phyloP scores from a whole-genome alignment of 331 rosid genomes.

The Pyracantha coccinea region DNA sequence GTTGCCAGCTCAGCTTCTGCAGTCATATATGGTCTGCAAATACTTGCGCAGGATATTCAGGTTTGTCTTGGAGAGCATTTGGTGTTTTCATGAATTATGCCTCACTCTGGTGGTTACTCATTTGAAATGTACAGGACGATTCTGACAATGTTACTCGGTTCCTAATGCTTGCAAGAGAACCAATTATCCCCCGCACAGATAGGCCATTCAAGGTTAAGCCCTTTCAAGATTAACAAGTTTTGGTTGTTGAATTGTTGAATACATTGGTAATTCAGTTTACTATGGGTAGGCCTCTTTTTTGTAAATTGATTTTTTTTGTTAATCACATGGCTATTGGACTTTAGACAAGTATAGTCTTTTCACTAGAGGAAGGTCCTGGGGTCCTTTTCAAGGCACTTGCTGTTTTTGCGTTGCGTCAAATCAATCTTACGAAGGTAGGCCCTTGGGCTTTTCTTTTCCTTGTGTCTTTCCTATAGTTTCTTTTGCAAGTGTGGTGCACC shows the following conservation, averaged over 20 bases:
- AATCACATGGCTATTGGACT: conserved; percentile 14
- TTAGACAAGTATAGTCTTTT: conserved; percentile 96
- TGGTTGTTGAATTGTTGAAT: conserved; percentile 5
- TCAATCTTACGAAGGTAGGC: conserved; percentile 77
- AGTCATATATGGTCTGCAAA: conserved; percentile 60
- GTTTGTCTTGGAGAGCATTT: conserved; percentile 24
- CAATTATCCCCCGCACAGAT: conserved; percentile 89
- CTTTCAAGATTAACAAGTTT: neutral
- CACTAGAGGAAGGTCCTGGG: conserved; percentile 97
- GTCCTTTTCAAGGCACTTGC: conserved; percentile 97
- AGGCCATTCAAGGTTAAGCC: conserved; percentile 75
- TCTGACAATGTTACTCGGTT: conserved; percentile 84
- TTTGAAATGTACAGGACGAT: conserved; percentile 63
- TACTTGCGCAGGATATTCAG: conserved; percentile 93
- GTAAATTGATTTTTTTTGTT: neutral
- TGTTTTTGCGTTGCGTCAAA: conserved; percentile 86
- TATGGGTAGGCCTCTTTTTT: neutral
- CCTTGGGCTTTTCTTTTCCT: neutral
- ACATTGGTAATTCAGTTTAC: neutral
- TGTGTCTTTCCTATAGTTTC: conserved; percentile 1
- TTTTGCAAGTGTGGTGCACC: conserved; percentile 1
- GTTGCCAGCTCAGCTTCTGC: conserved; percentile 88
- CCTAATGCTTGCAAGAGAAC: conserved; percentile 87
- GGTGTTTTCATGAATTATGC: neutral
- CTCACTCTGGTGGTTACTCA: conserved; percentile 10